These are phyloP conservation scores for Fraxinus sp. DNA, from an alignment of 305 asterid genomes.

Conservation along the genomic window DNA sequence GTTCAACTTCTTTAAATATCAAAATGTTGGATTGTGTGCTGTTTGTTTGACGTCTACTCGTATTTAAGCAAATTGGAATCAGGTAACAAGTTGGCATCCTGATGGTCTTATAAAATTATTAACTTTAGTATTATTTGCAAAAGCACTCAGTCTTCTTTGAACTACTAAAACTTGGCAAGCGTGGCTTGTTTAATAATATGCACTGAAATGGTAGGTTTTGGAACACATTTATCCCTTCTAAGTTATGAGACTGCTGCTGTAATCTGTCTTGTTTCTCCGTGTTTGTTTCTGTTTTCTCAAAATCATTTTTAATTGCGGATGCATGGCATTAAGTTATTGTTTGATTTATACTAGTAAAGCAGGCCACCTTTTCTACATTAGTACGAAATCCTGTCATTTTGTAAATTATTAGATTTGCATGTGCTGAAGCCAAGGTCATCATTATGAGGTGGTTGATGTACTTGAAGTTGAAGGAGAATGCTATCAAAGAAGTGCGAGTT, in stretches of 20 bases:
- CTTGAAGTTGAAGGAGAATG: not conserved
- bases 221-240: not conserved
- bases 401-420: not conserved
- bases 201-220: not conserved
- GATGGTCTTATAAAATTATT: not conserved
- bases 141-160: not conserved
- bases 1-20: not conserved
- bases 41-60: constrained; percentile 2
- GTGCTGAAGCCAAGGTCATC: not conserved
- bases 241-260: not conserved
- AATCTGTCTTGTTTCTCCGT: not conserved
- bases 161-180: not conserved
- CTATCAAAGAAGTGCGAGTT: not conserved
- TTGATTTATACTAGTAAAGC: not conserved
- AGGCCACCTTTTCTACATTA: not conserved
- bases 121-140: not conserved
- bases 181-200: not conserved
- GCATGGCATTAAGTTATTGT: not conserved
- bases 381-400: not conserved
- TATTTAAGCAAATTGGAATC: not conserved
- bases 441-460: not conserved
- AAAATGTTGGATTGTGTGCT: not conserved
- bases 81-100: not conserved
- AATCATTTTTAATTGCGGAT: not conserved
- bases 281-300: not conserved